Conservation (phyloP, 352 stramenopile species). For the Globisporangium echinulatum region DNA sequence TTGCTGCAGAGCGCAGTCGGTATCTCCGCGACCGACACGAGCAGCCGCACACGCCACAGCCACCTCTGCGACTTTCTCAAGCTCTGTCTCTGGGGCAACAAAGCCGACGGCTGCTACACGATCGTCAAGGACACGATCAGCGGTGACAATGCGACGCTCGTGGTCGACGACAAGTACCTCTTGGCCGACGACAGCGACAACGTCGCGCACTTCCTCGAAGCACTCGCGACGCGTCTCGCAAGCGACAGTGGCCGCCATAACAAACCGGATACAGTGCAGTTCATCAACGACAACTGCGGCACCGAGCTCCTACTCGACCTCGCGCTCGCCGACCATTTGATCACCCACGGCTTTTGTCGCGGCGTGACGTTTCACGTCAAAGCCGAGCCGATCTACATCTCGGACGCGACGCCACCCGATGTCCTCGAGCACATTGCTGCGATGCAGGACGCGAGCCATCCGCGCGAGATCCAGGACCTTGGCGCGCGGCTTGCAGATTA, state of each 20-base stretch:
- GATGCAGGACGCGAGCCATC: slow-evolving; percentile 32
- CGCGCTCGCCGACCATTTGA: slow-evolving; percentile 54
- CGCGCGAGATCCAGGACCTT: slow-evolving; percentile 36
- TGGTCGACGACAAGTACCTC: slow-evolving; percentile 49
- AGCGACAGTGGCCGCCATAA: neutral
- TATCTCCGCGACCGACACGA: slow-evolving; percentile 18
- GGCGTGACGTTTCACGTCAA: slow-evolving; percentile 74
- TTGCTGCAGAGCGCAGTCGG: slow-evolving; percentile 50
- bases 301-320: slow-evolving; percentile 67
- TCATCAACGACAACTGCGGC: slow-evolving; percentile 78
- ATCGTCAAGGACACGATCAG: slow-evolving; percentile 64
- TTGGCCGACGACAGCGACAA: slow-evolving; percentile 51
- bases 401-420: slow-evolving; percentile 54
- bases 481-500: slow-evolving; percentile 34
- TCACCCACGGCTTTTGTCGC: slow-evolving; percentile 38
- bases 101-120: slow-evolving; percentile 73
- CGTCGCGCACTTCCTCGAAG: slow-evolving; percentile 38
- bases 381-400: slow-evolving; percentile 72
- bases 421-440: slow-evolving; percentile 52
- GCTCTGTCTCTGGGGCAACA: slow-evolving; percentile 73
- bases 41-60: slow-evolving; percentile 21
- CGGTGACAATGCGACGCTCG: slow-evolving; percentile 40
- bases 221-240: slow-evolving; percentile 2
- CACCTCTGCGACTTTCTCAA: slow-evolving; percentile 55
- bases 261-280: slow-evolving; percentile 29